Evolutionary conservation across 768 basidiomycete species (phyloP), one percentile per base, ranked within the genome.

Genomic region (Suillus clintonianus): DNA sequence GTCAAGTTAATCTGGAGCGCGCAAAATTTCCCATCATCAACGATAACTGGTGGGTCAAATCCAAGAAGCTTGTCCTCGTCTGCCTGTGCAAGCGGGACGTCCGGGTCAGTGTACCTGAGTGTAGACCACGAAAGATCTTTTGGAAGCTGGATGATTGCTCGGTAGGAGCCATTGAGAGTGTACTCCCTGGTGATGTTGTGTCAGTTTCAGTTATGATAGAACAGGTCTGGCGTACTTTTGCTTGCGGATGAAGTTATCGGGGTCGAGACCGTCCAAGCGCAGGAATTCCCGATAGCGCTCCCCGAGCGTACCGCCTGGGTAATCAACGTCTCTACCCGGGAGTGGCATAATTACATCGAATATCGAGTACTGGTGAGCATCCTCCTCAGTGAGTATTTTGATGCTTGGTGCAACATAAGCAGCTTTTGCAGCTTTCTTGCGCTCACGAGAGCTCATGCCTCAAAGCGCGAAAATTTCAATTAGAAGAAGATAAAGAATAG

Each of bases 261-360:
- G 90, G 79, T 98, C 94, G 43, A 99, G 78, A 2, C 94, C 96
- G 77, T 99, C 97, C 70, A 85, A 82, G 64, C 78, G 81, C 67
- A 99, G 82, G 72, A 92, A 95, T 71, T 91, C 86, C 64, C 82
- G 83, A 75, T 97, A 98, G 58, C 87, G 84, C 68, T 96, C 90
- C 30, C 95, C 94, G n/a, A 98, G 85, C 22, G 80, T 69, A 14
- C 95, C 95, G 4, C 89, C 91, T 0, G 97, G 97, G 74, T 94
- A 98, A 39, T 90, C 90, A 22, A 99, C 94, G 70, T 97, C 94
- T 67, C 88, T 94, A 4, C 97, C 97, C 34, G 97, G 96, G 22
- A 99, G 80, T n/a, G 97, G 96, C 89, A 99, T 94, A 65, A 99
- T 86, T 62, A 99, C 92, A 76, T 99, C 97, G 71, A 94, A 94